Evolutionary conservation across 257 asterid species (phyloP), one percentile per base, ranked within the genome.

Genomic region (Phtheirospermum japonicum): DNA sequence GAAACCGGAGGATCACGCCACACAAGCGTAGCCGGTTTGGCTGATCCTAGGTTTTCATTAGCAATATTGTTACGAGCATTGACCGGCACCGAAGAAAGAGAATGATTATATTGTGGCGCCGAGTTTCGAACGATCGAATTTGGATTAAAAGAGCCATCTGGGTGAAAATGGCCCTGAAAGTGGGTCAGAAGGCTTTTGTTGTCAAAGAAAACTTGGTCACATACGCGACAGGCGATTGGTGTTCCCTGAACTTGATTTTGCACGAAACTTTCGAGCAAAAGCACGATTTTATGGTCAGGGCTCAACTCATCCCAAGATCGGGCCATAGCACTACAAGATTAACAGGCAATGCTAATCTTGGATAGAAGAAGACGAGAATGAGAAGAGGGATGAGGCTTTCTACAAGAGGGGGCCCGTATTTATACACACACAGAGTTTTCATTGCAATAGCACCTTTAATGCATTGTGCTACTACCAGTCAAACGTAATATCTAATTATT

Each of bases 161-260:
- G 62, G 48, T 42, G 40, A 59, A 37, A 43, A 66, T 61, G 67
- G 57, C 64, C 48, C 48, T 49, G 74, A 36, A 57, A 75, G 62
- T 75, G 76, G 14, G 43, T 36, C 28, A 65, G 6, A 10, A 75
- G 70, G 39, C 36, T 56, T 31, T 13, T 69, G 53, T 62, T 54
- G 32, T 66, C 73, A 12, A 31, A 49, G 64, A 65, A 70, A 61
- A 65, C 28, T 57, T 65, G 14, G 19, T 70, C 67, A 11, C 79
- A 74, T 3, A 65, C 11, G 53, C 75, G 64, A 74, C 75, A 74
- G 5, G 72, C 62, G 16, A 74, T 65, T 53, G 63, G 70, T n/a
- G 45, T 31, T n/a, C 31, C 39, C 39, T n/a, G 66, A 53, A 19
- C 20, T 67, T 55, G 26, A 52, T 28, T 46, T 7, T 42, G 13